Conservation (phyloP, 1,284 basidiomycete species). For the Tetrapyrgos nigripes region DNA sequence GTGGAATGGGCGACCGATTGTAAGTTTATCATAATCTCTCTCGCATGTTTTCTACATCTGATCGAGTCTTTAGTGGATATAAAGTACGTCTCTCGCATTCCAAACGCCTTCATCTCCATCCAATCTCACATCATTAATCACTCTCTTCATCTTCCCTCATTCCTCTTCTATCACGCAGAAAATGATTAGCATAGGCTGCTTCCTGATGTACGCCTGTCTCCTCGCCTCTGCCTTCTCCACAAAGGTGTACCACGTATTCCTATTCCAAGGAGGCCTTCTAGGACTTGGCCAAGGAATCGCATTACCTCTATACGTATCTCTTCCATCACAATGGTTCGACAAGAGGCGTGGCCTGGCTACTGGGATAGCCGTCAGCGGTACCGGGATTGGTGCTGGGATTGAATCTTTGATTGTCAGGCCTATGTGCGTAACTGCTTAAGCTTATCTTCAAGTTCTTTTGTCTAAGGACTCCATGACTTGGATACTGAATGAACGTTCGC, state of each 20-base stretch:
- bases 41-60: neutral
- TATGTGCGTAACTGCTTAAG: constrained; percentile 19
- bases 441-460: neutral
- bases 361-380: constrained; percentile 30
- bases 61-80: constrained; percentile 15
- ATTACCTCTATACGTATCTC: constrained; percentile 32
- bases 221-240: constrained; percentile 30
- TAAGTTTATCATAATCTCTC: constrained; percentile 8
- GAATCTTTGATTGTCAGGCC: constrained; percentile 26
- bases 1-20: constrained; percentile 21
- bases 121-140: no score
- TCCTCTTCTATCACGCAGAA: constrained; percentile 18
- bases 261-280: constrained; percentile 30
- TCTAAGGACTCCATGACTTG: no score
- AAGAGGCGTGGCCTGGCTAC: constrained; percentile 28
- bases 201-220: constrained; percentile 26
- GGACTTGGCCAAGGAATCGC: constrained; percentile 28
- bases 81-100: constrained; percentile 7
- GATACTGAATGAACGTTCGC: no score
- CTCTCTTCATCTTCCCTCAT: no score
- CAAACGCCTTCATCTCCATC: neutral
- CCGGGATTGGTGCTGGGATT: constrained; percentile 29
- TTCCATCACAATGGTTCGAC: constrained; percentile 33
- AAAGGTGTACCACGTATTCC: constrained; percentile 29
- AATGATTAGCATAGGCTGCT: constrained; percentile 30